A percentile compares a stretch with the other conserved stretches of the same genome.
Evolutionary conservation across 768 basidiomycete species (phyloP).

Genomic region (Xanthoconium purpureum): DNA sequence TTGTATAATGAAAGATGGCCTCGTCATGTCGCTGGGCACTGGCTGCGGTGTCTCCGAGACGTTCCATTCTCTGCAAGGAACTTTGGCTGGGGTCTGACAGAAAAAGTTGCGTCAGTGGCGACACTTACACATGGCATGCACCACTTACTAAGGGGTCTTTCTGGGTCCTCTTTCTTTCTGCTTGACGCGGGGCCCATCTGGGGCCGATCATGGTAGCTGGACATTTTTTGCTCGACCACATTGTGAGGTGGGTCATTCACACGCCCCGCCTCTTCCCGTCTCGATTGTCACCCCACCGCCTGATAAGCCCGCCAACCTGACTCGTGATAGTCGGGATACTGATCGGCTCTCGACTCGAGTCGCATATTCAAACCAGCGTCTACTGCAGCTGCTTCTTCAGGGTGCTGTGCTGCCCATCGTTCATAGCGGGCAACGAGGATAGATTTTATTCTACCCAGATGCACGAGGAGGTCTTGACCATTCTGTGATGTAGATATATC

Average conservation of each 20-base stretch:
- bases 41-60: too few species aligned
- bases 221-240: constrained; percentile 16
- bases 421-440: constrained; percentile 62
- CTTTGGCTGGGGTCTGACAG: too few species aligned
- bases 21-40: too few species aligned
- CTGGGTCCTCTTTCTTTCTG: constrained; percentile 36
- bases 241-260: constrained; percentile 37
- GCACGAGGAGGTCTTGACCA: constrained; percentile 69
- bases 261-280: constrained; percentile 33
- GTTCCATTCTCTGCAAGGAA: too few species aligned
- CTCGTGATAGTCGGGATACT: constrained; percentile 28
- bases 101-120: too few species aligned
- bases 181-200: constrained; percentile 27
- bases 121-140: too few species aligned
- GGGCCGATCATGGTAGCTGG: constrained; percentile 20
- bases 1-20: too few species aligned
- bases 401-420: constrained; percentile 49
- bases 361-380: constrained; percentile 22
- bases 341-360: constrained; percentile 25
- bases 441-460: constrained; percentile 63
- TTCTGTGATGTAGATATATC: constrained; percentile 45
- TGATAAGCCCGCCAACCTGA: constrained; percentile 34
- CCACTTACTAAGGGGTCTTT: too few species aligned
- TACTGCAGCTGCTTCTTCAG: constrained; percentile 32
- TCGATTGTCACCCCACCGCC: constrained; percentile 27